A percentile compares a stretch with the other conserved stretches of the same genome.
phyloP scores from a whole-genome alignment of 2,329 filamentous ascomycete genomes.

The Rhynchosporium graminicola region DNA sequence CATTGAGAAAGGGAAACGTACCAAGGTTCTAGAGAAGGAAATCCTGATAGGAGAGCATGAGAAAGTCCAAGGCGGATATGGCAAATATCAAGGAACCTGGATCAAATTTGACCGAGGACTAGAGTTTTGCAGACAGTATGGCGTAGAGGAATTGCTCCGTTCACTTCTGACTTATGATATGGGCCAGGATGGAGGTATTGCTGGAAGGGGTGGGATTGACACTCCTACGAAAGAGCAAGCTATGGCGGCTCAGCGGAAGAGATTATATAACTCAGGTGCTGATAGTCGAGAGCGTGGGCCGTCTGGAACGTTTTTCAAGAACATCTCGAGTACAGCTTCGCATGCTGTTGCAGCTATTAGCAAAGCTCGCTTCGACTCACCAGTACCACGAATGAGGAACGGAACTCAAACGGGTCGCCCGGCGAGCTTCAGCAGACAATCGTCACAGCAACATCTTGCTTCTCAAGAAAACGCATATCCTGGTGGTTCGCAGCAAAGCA shows the following conservation, averaged over 20 bases:
- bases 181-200: conserved; percentile 70
- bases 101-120: conserved; percentile 90
- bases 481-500: conserved; percentile 80
- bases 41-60: conserved; percentile 95
- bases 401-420: conserved; percentile 60
- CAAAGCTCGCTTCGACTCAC: conserved; percentile 92
- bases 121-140: conserved; percentile 83
- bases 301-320: conserved; percentile 92
- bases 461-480: conserved; percentile 67
- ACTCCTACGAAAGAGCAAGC: conserved; percentile 98
- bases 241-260: conserved; percentile 92
- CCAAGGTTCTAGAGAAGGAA: conserved; percentile 97
- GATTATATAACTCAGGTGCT: conserved; percentile 77
- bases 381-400: conserved; percentile 64
- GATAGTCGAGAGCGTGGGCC: conserved; percentile 68
- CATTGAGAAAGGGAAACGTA: conserved; percentile 95
- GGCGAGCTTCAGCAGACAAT: conserved; percentile 70
- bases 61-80: conserved; percentile 97
- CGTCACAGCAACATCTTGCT: conserved; percentile 64
- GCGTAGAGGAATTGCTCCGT: conserved; percentile 73
- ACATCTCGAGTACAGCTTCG: conserved; percentile 90
- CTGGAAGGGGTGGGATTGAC: conserved; percentile 76
- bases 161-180: conserved; percentile 81
- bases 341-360: conserved; percentile 94
- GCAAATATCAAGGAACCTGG: conserved; percentile 99